Conservation (phyloP, 345 rosid genomes). For the Eucalyptus victrix region DNA sequence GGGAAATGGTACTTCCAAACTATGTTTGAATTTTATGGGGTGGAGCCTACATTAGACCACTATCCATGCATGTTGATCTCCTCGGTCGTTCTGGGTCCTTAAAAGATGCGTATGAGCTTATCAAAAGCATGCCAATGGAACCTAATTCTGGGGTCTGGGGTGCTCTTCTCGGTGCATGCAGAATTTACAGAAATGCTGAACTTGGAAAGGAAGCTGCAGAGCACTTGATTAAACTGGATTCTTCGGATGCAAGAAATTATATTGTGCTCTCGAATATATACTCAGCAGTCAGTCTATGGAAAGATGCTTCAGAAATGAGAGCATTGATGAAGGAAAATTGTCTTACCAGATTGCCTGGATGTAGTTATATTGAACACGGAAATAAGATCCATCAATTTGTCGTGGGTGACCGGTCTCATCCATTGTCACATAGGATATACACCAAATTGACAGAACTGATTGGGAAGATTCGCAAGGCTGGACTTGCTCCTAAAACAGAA, state of each 20-base stretch:
- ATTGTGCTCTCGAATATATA: slow-evolving; percentile 57
- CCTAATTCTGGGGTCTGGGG: slow-evolving; percentile 75
- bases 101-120: slow-evolving; percentile 35
- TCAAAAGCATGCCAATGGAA: slow-evolving; percentile 50
- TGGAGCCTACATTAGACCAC: slow-evolving; percentile 46
- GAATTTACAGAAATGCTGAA: slow-evolving; percentile 26
- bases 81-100: slow-evolving; percentile 59
- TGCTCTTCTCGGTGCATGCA: slow-evolving; percentile 69
- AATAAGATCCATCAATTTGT: slow-evolving; percentile 39
- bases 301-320: slow-evolving; percentile 42
- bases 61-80: slow-evolving; percentile 74
- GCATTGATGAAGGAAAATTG: slow-evolving; percentile 39
- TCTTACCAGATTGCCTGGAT: slow-evolving; percentile 40
- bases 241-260: slow-evolving; percentile 55
- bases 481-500: slow-evolving; percentile 39
- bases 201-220: slow-evolving; percentile 50
- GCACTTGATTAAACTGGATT: slow-evolving; percentile 36
- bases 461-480: slow-evolving; percentile 26
- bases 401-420: slow-evolving; percentile 55
- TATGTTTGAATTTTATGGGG: slow-evolving; percentile 28
- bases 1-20: slow-evolving; percentile 41
- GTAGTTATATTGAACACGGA: slow-evolving; percentile 52
- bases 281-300: slow-evolving; percentile 55
- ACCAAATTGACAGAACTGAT: slow-evolving; percentile 35
- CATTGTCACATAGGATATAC: slow-evolving; percentile 31